phyloP scores from a whole-genome alignment of 169 alveolate genomes.

The Eimeria falciformis region DNA sequence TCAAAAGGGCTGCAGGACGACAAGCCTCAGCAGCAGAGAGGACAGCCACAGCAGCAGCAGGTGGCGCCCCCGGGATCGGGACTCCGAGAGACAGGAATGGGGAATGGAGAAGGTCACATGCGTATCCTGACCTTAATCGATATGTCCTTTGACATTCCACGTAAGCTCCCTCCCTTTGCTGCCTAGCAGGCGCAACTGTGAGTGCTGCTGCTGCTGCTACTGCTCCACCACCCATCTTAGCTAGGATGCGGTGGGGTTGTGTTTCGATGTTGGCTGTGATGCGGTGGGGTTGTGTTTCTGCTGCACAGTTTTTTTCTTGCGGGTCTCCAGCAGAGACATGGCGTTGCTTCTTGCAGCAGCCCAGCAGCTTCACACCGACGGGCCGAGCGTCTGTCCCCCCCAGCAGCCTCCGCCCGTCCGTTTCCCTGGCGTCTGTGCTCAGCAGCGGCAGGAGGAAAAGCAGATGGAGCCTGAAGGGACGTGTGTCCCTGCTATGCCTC shows the following conservation, averaged over 20 bases:
- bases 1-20: background rate
- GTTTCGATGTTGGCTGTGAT: background rate
- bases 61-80: background rate
- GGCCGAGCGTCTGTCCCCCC: constrained; percentile 75
- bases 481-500: background rate
- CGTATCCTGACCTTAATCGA: constrained; percentile 38
- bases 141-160: constrained; percentile 52
- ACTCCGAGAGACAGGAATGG: background rate
- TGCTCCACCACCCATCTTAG: background rate
- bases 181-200: too few species aligned
- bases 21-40: constrained; percentile 11
- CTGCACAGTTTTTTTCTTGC: constrained; percentile 60
- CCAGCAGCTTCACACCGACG: constrained; percentile 55
- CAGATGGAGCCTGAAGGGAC: background rate
- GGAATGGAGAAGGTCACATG: background rate
- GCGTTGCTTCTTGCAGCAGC: constrained; percentile 76
- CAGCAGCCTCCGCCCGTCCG: constrained; percentile 74
- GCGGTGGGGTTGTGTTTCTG: background rate
- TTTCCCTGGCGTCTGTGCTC: constrained; percentile 20
- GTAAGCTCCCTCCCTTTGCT: background rate
- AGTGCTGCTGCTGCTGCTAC: constrained; percentile 8
- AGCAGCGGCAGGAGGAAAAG: constrained; percentile 25
- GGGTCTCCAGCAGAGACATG: constrained; percentile 77
- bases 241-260: background rate
- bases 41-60: background rate